Evolutionary conservation across 768 basidiomycete genomes (phyloP).

Genomic region (Psilocybe subaeruginosa): DNA sequence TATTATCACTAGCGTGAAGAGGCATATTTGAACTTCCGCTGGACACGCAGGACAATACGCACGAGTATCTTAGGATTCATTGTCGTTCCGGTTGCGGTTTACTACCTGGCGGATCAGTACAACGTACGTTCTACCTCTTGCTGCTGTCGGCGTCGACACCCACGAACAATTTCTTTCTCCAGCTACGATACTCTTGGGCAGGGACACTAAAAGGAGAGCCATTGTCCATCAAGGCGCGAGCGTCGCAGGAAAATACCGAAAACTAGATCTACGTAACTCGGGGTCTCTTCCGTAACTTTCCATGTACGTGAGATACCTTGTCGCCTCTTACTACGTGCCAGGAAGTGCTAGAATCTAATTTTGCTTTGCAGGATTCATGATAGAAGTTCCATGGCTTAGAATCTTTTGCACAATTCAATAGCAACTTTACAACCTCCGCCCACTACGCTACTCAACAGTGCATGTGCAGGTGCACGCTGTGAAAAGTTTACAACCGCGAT

Average conservation of each 20-base stretch:
- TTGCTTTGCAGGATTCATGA: neutral
- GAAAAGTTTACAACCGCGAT: constrained; percentile 87
- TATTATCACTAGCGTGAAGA: constrained; percentile 65
- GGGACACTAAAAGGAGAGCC: constrained; percentile 32
- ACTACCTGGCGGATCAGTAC: constrained; percentile 48
- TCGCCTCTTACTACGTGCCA: neutral
- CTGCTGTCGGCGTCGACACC: constrained; percentile 43
- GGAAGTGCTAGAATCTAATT: neutral
- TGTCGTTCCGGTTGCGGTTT: constrained; percentile 62
- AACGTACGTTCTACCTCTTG: constrained; percentile 44
- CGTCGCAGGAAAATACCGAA: neutral
- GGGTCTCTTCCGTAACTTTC: neutral
- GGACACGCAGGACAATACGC: constrained; percentile 70
- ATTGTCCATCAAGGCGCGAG: neutral
- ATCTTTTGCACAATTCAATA: constrained; percentile 84
- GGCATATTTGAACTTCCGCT: constrained; percentile 82
- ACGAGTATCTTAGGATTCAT: constrained; percentile 65
- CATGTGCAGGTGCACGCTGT: constrained; percentile 91
- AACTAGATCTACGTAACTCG: neutral
- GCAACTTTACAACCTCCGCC: constrained; percentile 88
- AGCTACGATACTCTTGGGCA: constrained; percentile 60
- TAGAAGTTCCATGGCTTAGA: constrained; percentile 42
- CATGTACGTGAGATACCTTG: neutral
- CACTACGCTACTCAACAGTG: constrained; percentile 82
- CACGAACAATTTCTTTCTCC: constrained; percentile 1